A percentile compares a stretch with the other conserved stretches of the same genome.
These are phyloP conservation scores for Herpetomonas samuelpessoai DNA, from an alignment of 208 protist genomes.

Conservation along the genomic window DNA sequence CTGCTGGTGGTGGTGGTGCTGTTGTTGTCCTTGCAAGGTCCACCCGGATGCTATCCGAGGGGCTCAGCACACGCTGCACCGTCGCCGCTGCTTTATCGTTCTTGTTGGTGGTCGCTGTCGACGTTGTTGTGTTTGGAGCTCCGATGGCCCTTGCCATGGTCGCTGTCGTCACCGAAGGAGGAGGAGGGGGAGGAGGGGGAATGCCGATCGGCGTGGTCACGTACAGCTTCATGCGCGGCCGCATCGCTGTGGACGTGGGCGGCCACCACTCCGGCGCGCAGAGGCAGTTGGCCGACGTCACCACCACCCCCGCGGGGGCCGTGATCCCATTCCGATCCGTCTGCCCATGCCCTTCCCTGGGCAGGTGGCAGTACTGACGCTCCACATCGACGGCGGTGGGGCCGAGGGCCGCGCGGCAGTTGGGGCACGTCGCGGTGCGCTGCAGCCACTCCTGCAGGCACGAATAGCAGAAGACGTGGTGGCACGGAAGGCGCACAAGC, in stretches of 20 bases:
- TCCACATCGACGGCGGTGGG: slow-evolving; percentile 13
- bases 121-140: neutral
- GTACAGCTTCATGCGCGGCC: neutral
- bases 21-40: no score
- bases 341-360: no score
- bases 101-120: no score
- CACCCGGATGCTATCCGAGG: no score
- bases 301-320: neutral
- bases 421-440: slow-evolving; percentile 43
- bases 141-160: neutral
- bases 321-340: no score
- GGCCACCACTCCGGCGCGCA: neutral
- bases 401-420: slow-evolving; percentile 44
- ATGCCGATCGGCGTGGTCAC: neutral
- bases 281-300: neutral
- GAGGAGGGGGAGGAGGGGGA: neutral
- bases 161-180: neutral
- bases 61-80: no score
- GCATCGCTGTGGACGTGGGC: neutral
- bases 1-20: neutral
- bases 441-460: slow-evolving; percentile 55
- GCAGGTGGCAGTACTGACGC: neutral
- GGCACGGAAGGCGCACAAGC: slow-evolving; percentile 61
- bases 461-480: slow-evolving; percentile 53
- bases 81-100: no score